Conservation (phyloP, 2,329 filamentous ascomycete genomes). For the Boeremia lycopersici region DNA sequence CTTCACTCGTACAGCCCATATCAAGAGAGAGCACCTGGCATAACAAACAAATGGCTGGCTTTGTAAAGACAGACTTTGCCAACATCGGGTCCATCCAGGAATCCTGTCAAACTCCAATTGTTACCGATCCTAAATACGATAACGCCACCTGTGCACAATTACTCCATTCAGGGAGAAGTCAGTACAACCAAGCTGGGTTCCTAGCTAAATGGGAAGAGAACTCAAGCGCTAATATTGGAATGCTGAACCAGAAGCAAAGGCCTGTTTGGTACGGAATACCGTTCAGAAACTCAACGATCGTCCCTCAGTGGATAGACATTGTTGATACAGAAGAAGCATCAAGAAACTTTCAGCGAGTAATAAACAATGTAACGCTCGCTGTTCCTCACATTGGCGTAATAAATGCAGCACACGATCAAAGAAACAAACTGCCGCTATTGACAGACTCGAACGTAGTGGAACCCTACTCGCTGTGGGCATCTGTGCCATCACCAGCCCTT, state of each 20-base stretch:
- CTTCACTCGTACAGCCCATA: slow-evolving; percentile 75
- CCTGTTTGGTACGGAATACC: slow-evolving; percentile 68
- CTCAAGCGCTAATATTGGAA: no score
- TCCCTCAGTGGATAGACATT: slow-evolving; percentile 70
- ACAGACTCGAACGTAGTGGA: slow-evolving; percentile 64
- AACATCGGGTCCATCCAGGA: slow-evolving; percentile 63
- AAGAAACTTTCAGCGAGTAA: slow-evolving; percentile 58
- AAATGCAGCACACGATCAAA: slow-evolving; percentile 63
- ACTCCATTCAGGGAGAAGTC: slow-evolving; percentile 71
- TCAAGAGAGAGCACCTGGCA: slow-evolving; percentile 65
- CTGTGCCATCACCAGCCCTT: slow-evolving; percentile 71
- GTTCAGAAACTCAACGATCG: slow-evolving; percentile 74
- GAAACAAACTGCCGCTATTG: slow-evolving; percentile 74
- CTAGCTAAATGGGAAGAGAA: slow-evolving; percentile 61
- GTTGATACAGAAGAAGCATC: slow-evolving; percentile 62
- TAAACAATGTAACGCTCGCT: slow-evolving; percentile 78
- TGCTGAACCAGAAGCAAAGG: slow-evolving; percentile 54
- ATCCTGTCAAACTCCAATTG: slow-evolving; percentile 67
- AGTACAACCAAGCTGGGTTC: slow-evolving; percentile 71
- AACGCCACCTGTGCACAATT: slow-evolving; percentile 69
- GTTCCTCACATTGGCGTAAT: slow-evolving; percentile 77
- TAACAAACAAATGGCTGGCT: slow-evolving; percentile 57
- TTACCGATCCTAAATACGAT: slow-evolving; percentile 31
- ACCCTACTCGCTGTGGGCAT: slow-evolving; percentile 70
- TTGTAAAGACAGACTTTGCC: slow-evolving; percentile 66